Base-by-base conservation (phyloP, 345 rosid species). In the Theobroma cacao region DNA sequence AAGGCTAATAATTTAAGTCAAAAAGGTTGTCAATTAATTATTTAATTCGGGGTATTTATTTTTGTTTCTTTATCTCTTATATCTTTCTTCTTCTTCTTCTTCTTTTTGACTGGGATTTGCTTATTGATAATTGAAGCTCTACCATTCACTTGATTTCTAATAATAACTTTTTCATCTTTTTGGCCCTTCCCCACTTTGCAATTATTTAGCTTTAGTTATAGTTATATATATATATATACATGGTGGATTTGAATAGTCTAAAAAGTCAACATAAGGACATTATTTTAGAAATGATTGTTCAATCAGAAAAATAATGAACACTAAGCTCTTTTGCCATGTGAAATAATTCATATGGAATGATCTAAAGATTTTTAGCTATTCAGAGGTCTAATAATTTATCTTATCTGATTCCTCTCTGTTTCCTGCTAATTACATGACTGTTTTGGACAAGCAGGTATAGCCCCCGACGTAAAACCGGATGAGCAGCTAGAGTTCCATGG, bases 381-480 rank as follows among this genome's bases (percentile, higher is more conserved):
- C 33, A 62, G 18, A 4, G 9, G 7, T 53, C 26, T 38, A 18
- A 20, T 40, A 11, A 22, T 38, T 14, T 48, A 28, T 30, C 24
- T 33, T n/a, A 34, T 30, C 18, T 22, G 22, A 6, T 65, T 55
- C 17, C 47, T n/a, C 12, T 63, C 53, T 58, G 4, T 18, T 30
- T 34, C 69, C 48, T 15, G 20, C 34, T 5, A 38, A 45, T 75
- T 45, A 24, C 1, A 43, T 43, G 33, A 61, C 10, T 75, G 26
- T 20, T 50, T 74, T 79, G 69, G 77, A 58, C 17, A 75, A 78
- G 80, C 82, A 94, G 98, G 98, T 67, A 85, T 94, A 41, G 80
- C 83, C 80, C 88, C 92, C 41, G 96, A 88, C 73, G 80, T 78
- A 56, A 88, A 80, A 79, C 87, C 86, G 66, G 93, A 88, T 22